Evolutionary conservation across 2,329 filamentous ascomycete species (phyloP).

Genomic region (Clarireedia paspali): DNA sequence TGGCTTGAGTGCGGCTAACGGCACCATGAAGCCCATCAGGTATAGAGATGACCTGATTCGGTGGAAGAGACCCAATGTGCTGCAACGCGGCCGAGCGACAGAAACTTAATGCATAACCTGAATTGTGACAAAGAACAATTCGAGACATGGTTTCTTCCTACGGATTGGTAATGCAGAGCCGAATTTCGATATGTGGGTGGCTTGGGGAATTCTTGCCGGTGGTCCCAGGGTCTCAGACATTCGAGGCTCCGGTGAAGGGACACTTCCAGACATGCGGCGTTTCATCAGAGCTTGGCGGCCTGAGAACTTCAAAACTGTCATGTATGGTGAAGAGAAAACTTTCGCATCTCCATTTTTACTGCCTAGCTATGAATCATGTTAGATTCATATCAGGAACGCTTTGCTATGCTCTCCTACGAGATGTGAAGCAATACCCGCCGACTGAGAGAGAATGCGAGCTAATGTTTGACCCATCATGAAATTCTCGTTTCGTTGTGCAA

Average conservation of each 20-base stretch:
- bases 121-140: not conserved
- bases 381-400: not conserved
- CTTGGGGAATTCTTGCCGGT: not conserved
- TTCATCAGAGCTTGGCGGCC: not conserved
- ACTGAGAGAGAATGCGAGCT: not conserved
- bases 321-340: not conserved
- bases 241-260: not conserved
- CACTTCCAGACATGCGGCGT: not conserved
- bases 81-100: not conserved
- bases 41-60: not conserved
- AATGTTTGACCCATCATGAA: not conserved
- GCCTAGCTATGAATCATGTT: not conserved
- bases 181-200: not conserved
- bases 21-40: not conserved
- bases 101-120: conserved; percentile 3
- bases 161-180: not conserved
- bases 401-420: not conserved
- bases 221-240: not conserved
- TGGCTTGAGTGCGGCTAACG: not conserved
- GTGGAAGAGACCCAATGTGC: not conserved
- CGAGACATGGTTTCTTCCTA: not conserved
- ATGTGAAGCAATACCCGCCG: no score
- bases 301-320: not conserved
- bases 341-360: not conserved
- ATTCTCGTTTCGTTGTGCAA: not conserved